Base-by-base conservation (phyloP, 75 land plant genomes). In the Selaginella moellendorffii region DNA sequence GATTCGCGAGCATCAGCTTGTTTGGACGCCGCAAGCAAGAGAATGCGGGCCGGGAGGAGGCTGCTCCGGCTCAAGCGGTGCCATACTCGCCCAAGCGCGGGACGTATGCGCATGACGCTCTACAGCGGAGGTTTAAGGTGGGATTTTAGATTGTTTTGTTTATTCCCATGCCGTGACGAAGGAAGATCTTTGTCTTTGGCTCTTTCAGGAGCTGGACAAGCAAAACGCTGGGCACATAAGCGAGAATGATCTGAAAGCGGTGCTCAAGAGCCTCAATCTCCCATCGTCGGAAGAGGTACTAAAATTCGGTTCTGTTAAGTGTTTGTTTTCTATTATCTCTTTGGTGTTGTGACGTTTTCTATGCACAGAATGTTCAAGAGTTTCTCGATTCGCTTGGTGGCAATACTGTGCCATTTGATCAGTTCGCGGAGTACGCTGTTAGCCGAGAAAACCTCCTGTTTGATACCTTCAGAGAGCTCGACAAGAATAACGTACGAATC, bases 41-140 rank as follows among this genome's bases (percentile, higher is more conserved):
- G 46, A 36, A 36, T 36, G 46, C 46, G 46, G 46, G 46, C 10
- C 10, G 14, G 5, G 46, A 36, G 46, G 10, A 36, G 10, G 46
- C 14, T 36, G 14, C 46, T 36, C 10, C 46, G 5, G 10, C 46
- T 36, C 46, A 36, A 14, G 10, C 46, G 5, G 69, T 56, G 23
- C 31, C 69, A 14, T 68, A 25, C 23, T 30, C 24, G 25, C 69
- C 69, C 27, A 19, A 19, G 20, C 69, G 63, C 12, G 69, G 69
- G 17, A 68, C 69, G 18, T 68, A 68, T 58, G 69, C 69, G 20
- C 30, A 68, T 56, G 69, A 68, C 27, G 63, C n/a, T n/a, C 29
- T 68, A 14, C 69, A 59, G 19, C 25, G 63, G 18, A 28, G 29
- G 24, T 68, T 68, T 31, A 68, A 68, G 69, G 69, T 68, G 17